Base-by-base conservation (phyloP, 257 asterid genomes). In the Solanum habrochaites region DNA sequence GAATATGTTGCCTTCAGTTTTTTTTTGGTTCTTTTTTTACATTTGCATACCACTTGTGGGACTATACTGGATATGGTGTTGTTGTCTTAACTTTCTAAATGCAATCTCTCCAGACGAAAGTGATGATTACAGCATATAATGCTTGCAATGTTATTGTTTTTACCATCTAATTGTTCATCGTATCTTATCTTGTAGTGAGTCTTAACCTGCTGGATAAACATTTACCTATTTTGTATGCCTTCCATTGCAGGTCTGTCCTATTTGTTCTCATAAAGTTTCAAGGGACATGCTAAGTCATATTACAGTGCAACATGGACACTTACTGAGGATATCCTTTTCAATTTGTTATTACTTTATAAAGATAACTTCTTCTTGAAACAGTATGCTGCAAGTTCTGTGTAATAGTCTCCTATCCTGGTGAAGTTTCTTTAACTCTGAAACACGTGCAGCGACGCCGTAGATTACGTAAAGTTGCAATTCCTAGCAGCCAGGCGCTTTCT, bases 221-320 rank as follows among this genome's bases (percentile, higher is more conserved):
- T 81, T 81, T 31, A 81, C 45, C 31, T 81, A 18, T 29, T 81
- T 6, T 29, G 45, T 31, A 9, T 11, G 20, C 43, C 85, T 81
- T 81, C 7, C 31, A 10, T 89, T 91, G 93, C 96, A 96, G 99
- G 93, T 90, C 85, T 96, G 98, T 78, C 94, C 98, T 45, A 77
- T 96, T 87, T 96, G 99, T 89, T 94, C 99, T 11, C 91, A 92
- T 82, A 95, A 92, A 88, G 94, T 96, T 89, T 86, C 92, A 32
- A 82, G 98, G 67, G 95, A 94, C 92, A 87, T 96, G 93, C 86
- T 91, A 89, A 92, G 91, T 87, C 99, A 95, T 89, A 93, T 96
- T 82, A 95, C 95, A 9, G 90, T 91, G 81, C 98, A 95, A 84
- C 98, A 96, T 85, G 97, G 97, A 37, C 94, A 96, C 92, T 90